phyloP scores from a whole-genome alignment of 352 stramenopile genomes.

The Phytophthora sp. region DNA sequence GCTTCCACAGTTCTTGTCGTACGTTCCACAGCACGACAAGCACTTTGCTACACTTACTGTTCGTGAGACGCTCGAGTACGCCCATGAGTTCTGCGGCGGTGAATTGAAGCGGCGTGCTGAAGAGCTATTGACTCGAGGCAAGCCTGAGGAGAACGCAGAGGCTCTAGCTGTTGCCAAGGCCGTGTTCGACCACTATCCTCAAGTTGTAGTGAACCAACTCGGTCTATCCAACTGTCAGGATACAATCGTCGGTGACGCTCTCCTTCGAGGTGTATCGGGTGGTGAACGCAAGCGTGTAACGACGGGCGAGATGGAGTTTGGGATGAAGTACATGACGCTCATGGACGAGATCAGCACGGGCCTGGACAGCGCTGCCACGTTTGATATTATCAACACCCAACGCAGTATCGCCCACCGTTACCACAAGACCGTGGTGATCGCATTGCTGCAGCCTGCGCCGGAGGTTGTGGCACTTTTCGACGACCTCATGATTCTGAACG shows the following conservation, averaged over 20 bases:
- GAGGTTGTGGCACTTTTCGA: constrained; percentile 64
- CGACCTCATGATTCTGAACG: constrained; percentile 55
- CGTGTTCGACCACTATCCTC: constrained; percentile 53
- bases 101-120: constrained; percentile 38
- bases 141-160: constrained; percentile 48
- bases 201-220: constrained; percentile 58
- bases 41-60: constrained; percentile 50
- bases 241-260: constrained; percentile 65
- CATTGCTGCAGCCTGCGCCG: constrained; percentile 82
- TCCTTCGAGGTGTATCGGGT: constrained; percentile 68
- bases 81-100: constrained; percentile 56
- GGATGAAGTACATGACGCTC: constrained; percentile 71
- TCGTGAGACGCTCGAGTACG: constrained; percentile 64
- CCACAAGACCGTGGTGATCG: constrained; percentile 67
- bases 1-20: constrained; percentile 57
- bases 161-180: constrained; percentile 36
- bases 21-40: constrained; percentile 56
- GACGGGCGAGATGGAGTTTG: constrained; percentile 85
- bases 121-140: constrained; percentile 44
- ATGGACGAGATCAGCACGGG: constrained; percentile 89
- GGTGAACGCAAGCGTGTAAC: constrained; percentile 79
- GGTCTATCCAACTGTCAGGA: constrained; percentile 61
- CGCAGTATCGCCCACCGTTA: constrained; percentile 47
- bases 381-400: constrained; percentile 62
- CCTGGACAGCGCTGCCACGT: constrained; percentile 57